Percentiles rank a stretch among this genome's conserved stretches.
phyloP scores from a whole-genome alignment of 768 basidiomycete genomes.

The Strobilomyces dryophilus region DNA sequence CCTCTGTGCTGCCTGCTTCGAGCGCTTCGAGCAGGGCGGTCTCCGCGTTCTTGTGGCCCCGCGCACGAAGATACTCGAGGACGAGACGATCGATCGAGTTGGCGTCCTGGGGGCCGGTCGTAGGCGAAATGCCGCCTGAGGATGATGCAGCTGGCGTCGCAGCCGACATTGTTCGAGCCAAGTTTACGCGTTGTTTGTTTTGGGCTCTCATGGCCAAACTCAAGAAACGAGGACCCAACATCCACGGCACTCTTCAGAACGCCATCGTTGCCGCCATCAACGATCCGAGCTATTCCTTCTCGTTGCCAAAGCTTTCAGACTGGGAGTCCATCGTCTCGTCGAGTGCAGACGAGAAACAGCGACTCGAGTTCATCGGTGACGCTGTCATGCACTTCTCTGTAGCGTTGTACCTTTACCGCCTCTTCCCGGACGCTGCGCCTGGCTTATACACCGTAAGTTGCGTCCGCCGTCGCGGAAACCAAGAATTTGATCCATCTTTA shows the following conservation, averaged over 20 bases:
- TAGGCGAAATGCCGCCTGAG: constrained; percentile 31
- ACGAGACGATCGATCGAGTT: constrained; percentile 38
- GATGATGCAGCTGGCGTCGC: constrained; percentile 34
- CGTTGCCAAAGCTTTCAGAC: constrained; percentile 24
- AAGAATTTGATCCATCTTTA: not conserved
- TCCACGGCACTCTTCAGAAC: constrained; percentile 20
- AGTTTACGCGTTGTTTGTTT: too few relatives aligned
- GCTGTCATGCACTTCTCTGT: constrained; percentile 42
- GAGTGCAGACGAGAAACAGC: constrained; percentile 32
- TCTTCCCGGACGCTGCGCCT: constrained; percentile 31
- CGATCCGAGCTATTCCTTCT: constrained; percentile 25
- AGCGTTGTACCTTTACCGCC: constrained; percentile 35
- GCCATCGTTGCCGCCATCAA: constrained; percentile 25
- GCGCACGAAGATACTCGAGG: constrained; percentile 44
- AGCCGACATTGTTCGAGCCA: constrained; percentile 22
- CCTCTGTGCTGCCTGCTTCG: constrained; percentile 30
- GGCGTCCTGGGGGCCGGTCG: constrained; percentile 28
- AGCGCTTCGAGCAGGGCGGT: constrained; percentile 39
- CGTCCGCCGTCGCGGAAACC: not conserved
- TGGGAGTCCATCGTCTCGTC: constrained; percentile 29
- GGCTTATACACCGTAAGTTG: constrained; percentile 34
- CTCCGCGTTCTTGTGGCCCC: constrained; percentile 46
- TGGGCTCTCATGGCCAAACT: constrained; percentile 16
- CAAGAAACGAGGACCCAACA: constrained; percentile 7
- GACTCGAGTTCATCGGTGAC: constrained; percentile 47